These are phyloP conservation scores for Solanum hybrid DNA, from an alignment of 305 asterid genomes.

Conservation along the genomic window DNA sequence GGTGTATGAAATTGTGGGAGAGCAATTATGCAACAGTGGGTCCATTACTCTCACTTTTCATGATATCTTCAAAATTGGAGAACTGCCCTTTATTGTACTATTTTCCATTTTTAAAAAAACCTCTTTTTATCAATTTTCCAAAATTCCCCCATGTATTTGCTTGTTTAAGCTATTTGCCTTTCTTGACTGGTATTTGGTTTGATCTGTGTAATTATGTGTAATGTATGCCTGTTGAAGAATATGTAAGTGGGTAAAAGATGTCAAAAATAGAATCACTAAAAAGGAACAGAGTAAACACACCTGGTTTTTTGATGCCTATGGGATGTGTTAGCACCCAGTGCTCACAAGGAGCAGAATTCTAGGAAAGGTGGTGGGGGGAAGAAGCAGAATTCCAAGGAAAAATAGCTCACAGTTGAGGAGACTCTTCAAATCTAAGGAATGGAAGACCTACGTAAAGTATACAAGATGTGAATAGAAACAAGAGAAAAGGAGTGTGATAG, in stretches of 20 bases:
- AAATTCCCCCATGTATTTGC: not conserved
- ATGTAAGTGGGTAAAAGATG: not conserved
- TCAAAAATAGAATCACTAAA: not conserved
- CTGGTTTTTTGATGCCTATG: not conserved
- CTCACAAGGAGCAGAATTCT: not conserved
- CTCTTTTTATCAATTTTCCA: not conserved
- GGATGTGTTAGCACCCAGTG: not conserved
- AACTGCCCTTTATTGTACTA: not conserved
- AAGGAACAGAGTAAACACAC: not conserved
- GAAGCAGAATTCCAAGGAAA: not conserved
- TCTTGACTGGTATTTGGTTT: not conserved
- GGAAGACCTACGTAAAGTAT: not conserved
- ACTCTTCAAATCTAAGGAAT: not conserved
- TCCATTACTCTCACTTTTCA: not conserved
- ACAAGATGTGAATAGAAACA: not conserved
- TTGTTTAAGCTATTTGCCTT: not conserved
- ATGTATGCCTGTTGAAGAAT: not conserved
- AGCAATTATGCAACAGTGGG: not conserved
- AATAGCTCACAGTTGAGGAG: not conserved
- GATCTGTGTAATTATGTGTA: not conserved
- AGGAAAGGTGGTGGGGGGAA: not conserved
- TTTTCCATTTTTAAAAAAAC: not conserved
- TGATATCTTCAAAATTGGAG: not conserved
- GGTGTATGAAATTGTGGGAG: not conserved
- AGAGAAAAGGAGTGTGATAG: not conserved